These are phyloP conservation scores for Seiridium unicorne DNA, from an alignment of 2,329 filamentous ascomycete genomes.

Conservation along the genomic window DNA sequence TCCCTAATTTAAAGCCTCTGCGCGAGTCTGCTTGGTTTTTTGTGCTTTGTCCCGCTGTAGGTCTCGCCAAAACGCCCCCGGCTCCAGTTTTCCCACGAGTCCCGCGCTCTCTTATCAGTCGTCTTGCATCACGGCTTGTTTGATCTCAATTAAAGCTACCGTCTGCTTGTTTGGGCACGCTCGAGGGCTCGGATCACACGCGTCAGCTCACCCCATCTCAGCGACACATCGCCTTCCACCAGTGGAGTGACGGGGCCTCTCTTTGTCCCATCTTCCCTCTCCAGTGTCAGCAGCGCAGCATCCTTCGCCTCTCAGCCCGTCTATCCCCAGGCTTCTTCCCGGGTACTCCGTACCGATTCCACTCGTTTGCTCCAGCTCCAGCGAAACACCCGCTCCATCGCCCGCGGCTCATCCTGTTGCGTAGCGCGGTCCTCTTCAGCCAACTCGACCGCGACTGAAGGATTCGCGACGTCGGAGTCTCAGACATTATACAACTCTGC, in stretches of 20 bases:
- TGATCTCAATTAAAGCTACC: not conserved
- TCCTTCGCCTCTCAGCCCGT: not conserved
- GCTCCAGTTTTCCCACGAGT: not conserved
- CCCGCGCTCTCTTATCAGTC: not conserved
- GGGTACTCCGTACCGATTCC: constrained; percentile 55
- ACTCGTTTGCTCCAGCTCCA: constrained; percentile 38
- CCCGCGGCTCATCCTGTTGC: constrained; percentile 11
- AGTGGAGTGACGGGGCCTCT: not conserved
- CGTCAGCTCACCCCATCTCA: not conserved
- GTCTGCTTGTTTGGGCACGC: not conserved
- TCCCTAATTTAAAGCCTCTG: no score
- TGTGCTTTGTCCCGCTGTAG: no score
- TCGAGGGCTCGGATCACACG: not conserved
- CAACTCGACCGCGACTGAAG: not conserved
- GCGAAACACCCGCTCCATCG: constrained; percentile 12
- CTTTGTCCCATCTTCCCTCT: not conserved
- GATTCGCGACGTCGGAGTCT: not conserved
- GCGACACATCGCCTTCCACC: not conserved
- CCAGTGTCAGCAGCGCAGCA: not conserved
- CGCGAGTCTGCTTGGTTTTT: no score
- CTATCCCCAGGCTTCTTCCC: not conserved
- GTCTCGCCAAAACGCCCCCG: no score
- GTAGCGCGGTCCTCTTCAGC: not conserved
- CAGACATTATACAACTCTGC: not conserved
- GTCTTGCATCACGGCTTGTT: not conserved